Conservation (phyloP, 495 filamentous ascomycete genomes). For the Hypoxylon fragiforme region DNA sequence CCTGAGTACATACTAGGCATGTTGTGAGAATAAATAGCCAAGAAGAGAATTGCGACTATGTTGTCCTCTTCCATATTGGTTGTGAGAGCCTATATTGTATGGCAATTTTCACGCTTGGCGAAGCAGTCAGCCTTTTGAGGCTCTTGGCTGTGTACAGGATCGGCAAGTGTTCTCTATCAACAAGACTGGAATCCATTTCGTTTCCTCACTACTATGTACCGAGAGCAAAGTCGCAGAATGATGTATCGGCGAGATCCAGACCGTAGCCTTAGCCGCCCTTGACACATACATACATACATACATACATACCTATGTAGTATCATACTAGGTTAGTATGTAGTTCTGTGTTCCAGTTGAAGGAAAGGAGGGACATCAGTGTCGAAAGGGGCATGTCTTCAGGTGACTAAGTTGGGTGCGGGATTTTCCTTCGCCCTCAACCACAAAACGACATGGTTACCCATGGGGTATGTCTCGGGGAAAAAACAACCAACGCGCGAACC, state of each 20-base stretch:
- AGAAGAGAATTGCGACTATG: constrained; percentile 5
- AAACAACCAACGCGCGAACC: constrained; percentile 22
- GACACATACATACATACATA: too few species aligned
- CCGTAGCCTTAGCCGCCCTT: constrained; percentile 10
- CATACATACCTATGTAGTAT: too few species aligned
- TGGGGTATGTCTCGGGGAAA: constrained; percentile 31
- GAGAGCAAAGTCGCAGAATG: constrained; percentile 13
- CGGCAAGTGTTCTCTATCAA: constrained; percentile 27
- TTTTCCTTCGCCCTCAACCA: constrained; percentile 23
- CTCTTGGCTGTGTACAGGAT: constrained; percentile 34
- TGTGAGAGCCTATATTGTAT: constrained; percentile 17
- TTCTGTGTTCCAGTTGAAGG: constrained; percentile 10
- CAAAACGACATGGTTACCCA: constrained; percentile 31
- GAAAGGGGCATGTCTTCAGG: constrained; percentile 6
- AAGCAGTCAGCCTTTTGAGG: constrained; percentile 38
- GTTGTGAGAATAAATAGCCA: constrained; percentile 16
- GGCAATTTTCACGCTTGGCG: constrained; percentile 30
- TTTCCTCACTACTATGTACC: constrained; percentile 23
- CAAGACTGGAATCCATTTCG: constrained; percentile 5
- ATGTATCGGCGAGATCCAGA: constrained; percentile 21
- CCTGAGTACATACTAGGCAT: background rate
- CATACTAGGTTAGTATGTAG: too few species aligned
- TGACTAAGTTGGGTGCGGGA: constrained; percentile 23
- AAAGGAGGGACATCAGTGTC: constrained; percentile 3
- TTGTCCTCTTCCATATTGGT: constrained; percentile 10